Evolutionary conservation across 352 stramenopile genomes (phyloP), one percentile per base, ranked within the genome.

Genomic region (Detonula confervacea): DNA sequence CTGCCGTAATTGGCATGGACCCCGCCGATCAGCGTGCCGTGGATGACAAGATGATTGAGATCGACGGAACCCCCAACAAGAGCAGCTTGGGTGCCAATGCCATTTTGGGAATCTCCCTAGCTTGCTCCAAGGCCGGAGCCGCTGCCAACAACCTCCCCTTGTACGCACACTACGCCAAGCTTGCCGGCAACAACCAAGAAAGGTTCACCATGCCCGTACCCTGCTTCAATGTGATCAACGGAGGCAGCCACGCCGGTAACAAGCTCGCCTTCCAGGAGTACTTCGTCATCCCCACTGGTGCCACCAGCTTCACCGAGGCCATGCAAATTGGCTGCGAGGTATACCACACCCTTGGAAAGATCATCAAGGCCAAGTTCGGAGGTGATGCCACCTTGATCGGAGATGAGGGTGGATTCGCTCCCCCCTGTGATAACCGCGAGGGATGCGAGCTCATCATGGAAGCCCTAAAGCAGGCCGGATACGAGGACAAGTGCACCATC

Each of bases 201-300:
- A 95, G 73, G 92, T 93, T 55, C 93, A 46, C 37, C 37, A 46
- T 99, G 73, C 97, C 97, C 14, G 96, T 99, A 80, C 97, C 97
- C 47, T 98, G 96, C 83, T 99, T 99, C 93, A 99, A 99, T 91
- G 98, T 99, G 47, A 99, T 99, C 90, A 99, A 99, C 91, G 98
- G 98, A 83, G 97, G 97, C 81, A 87, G 89, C 69, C 97, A 99
- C 86, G 97, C 97, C 51, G 98, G 97, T 79, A 99, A 99, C 95
- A 98, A 98, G 88, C 91, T 99, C 62, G 97, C 97, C 29, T 99
- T 99, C 92, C 97, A 99, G 90, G 97, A 99, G 93, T 99, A 98
- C 89, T 96, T 96, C 81, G 98, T 99, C 92, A 98, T 99, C 77
- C 93, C 98, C 37, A 97, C 96, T 18, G 95, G 97, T 20, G 92